Conservation (phyloP, 169 alveolate genomes). For the Eimeria sp. region DNA sequence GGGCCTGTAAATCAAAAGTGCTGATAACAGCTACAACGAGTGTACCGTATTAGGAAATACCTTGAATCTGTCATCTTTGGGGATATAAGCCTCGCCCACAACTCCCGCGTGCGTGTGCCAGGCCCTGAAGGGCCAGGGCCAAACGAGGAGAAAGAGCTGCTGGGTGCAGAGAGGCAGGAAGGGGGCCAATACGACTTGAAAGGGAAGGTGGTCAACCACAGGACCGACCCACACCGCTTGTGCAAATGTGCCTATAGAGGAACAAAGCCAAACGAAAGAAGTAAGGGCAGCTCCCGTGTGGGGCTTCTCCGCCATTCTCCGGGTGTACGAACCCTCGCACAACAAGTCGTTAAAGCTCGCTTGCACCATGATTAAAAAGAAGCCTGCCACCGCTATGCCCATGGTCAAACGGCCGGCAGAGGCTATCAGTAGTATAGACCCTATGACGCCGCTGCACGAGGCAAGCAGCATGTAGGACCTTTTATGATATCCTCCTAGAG, state of each 20-base stretch:
- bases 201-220: constrained; percentile 76
- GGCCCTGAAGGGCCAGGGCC: constrained; percentile 81
- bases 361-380: constrained; percentile 73
- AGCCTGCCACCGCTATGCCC: constrained; percentile 67
- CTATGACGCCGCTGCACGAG: constrained; percentile 73
- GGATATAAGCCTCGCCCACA: constrained; percentile 35
- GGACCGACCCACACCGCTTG: constrained; percentile 84
- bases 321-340: constrained; percentile 81
- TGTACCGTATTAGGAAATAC: not conserved
- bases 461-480: constrained; percentile 77
- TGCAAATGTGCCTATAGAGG: constrained; percentile 70
- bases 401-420: constrained; percentile 52
- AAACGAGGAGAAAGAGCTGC: constrained; percentile 61
- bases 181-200: constrained; percentile 54
- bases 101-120: constrained; percentile 72
- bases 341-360: constrained; percentile 79
- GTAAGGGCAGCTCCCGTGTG: constrained; percentile 78
- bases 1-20: not conserved
- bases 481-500: constrained; percentile 81
- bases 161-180: constrained; percentile 74
- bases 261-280: constrained; percentile 81
- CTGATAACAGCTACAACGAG: too few species aligned
- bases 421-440: constrained; percentile 45
- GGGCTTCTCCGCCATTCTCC: constrained; percentile 81
- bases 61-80: constrained; percentile 61